Conservation (phyloP, 805 yeast species). For the Scheffersomyces lignosus region DNA sequence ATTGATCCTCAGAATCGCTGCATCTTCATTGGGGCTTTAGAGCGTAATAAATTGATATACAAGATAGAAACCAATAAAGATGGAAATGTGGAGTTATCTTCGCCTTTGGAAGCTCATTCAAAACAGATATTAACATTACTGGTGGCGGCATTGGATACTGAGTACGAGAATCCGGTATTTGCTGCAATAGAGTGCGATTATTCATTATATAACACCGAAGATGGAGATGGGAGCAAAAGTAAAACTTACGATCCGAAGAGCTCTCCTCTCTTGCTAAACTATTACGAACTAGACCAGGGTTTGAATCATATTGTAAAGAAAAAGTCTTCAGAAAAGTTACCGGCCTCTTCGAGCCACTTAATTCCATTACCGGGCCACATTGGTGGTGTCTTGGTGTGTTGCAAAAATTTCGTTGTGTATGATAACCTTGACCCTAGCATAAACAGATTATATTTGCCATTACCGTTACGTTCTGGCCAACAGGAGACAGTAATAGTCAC, state of each 20-base stretch:
- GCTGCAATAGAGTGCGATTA: slow-evolving; percentile 73
- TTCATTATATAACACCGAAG: slow-evolving; percentile 20
- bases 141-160: slow-evolving; percentile 66
- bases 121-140: slow-evolving; percentile 52
- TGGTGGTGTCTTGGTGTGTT: slow-evolving; percentile 70
- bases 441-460: slow-evolving; percentile 36
- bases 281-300: slow-evolving; percentile 85
- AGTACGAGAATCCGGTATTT: slow-evolving; percentile 81
- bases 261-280: slow-evolving; percentile 43
- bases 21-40: slow-evolving; percentile 67
- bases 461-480: slow-evolving; percentile 50
- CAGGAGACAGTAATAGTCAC: slow-evolving; percentile 42
- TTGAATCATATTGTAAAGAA: slow-evolving; percentile 69
- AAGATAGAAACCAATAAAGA: slow-evolving; percentile 51
- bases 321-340: slow-evolving; percentile 15
- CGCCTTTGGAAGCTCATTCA: slow-evolving; percentile 72
- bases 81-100: slow-evolving; percentile 51
- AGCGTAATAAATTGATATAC: slow-evolving; percentile 70
- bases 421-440: slow-evolving; percentile 34
- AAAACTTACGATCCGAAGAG: slow-evolving; percentile 9
- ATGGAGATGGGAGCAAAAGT: too few relatives aligned
- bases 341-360: slow-evolving; percentile 47
- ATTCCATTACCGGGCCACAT: slow-evolving; percentile 70
- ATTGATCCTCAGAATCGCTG: slow-evolving; percentile 76
- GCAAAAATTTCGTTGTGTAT: slow-evolving; percentile 54